phyloP scores from a whole-genome alignment of 805 yeast genomes.

The Ogataea nitratoaversa region DNA sequence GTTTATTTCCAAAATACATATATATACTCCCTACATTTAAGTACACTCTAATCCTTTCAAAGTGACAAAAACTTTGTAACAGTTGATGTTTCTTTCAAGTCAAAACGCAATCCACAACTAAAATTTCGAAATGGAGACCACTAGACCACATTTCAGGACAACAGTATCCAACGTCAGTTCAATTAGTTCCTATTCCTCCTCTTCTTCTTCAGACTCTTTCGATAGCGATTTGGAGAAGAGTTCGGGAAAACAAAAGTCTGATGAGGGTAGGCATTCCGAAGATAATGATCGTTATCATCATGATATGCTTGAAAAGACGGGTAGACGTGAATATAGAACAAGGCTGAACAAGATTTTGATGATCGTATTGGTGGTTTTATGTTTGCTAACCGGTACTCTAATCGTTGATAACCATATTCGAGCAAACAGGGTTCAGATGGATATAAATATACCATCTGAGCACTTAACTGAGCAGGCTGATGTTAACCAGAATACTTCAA shows the following conservation, averaged over 20 bases:
- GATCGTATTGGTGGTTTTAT: not conserved
- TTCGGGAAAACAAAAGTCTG: not conserved
- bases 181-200: not conserved
- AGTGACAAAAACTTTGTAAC: too few species aligned
- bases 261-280: too few species aligned
- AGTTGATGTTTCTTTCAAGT: not conserved
- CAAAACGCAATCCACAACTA: not conserved
- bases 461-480: too few species aligned
- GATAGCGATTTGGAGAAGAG: not conserved
- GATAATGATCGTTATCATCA: too few species aligned
- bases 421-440: not conserved
- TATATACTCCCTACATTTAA: too few species aligned
- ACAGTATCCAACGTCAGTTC: not conserved
- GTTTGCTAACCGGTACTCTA: not conserved
- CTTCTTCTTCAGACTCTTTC: not conserved
- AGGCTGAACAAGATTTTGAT: not conserved
- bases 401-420: not conserved
- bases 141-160: not conserved
- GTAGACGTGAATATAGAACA: not conserved
- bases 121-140: not conserved
- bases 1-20: too few species aligned
- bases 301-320: too few species aligned
- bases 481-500: too few species aligned
- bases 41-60: too few species aligned
- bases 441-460: too few species aligned